These are phyloP conservation scores for Fusarium incarnatum DNA, from an alignment of 2,329 filamentous ascomycete genomes.

Conservation along the genomic window DNA sequence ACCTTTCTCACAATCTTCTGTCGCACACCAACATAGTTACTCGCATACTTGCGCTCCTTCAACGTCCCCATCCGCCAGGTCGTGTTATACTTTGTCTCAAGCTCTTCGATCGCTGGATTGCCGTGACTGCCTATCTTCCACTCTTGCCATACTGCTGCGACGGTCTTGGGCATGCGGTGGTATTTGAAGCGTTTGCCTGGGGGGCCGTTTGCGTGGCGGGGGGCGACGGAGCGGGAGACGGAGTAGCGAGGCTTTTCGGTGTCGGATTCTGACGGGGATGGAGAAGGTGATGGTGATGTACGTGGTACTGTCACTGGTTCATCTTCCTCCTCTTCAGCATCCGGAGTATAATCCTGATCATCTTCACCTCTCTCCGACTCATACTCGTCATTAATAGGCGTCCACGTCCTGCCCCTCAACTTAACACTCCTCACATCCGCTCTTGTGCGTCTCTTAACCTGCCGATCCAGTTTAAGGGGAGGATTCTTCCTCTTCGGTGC, in stretches of 20 bases:
- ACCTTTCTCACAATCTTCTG: constrained; percentile 39
- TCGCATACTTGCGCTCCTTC: constrained; percentile 42
- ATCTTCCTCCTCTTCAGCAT: neutral
- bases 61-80: constrained; percentile 36
- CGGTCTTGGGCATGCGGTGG: constrained; percentile 42
- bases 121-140: constrained; percentile 40
- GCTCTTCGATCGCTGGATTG: constrained; percentile 37
- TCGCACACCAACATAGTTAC: constrained; percentile 45
- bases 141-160: constrained; percentile 41
- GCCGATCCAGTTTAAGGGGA: neutral
- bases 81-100: constrained; percentile 38
- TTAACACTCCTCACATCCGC: neutral
- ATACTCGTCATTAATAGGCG: neutral
- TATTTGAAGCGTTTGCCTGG: constrained; percentile 35
- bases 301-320: neutral
- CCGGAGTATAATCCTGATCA: constrained; percentile 2
- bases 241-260: constrained; percentile 35
- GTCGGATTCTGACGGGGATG: neutral
- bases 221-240: constrained; percentile 23
- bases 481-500: constrained; percentile 16
- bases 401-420: constrained; percentile 1
- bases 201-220: constrained; percentile 36
- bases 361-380: neutral
- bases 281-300: neutral
- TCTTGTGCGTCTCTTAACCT: neutral